These are phyloP conservation scores for Dioscorea alata DNA, from an alignment of 106 monocot species.

Conservation along the genomic window DNA sequence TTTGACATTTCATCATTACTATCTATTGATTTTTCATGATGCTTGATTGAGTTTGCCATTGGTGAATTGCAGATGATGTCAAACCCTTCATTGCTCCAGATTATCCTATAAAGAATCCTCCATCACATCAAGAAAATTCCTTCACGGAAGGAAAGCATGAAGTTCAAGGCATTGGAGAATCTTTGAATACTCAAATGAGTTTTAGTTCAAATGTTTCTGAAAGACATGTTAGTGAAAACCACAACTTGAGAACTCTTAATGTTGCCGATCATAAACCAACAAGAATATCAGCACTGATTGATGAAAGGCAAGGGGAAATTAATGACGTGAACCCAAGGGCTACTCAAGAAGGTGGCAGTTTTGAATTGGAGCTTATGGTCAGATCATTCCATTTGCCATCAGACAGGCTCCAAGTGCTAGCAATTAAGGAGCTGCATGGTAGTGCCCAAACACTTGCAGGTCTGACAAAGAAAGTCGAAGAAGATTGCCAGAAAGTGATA, in stretches of 20 bases:
- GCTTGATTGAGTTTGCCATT: neutral
- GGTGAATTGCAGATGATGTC: slow-evolving; percentile 9
- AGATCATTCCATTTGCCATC: neutral
- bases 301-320: neutral
- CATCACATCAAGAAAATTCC: neutral
- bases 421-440: slow-evolving; percentile 32
- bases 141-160: neutral
- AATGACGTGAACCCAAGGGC: neutral
- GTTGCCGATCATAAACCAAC: neutral
- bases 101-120: slow-evolving; percentile 1
- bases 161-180: neutral
- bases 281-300: neutral
- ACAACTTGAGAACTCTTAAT: neutral
- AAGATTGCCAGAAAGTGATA: neutral
- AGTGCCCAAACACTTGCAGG: neutral
- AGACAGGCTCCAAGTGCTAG: slow-evolving; percentile 7
- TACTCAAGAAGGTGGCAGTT: slow-evolving; percentile 3
- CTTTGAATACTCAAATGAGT: neutral
- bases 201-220: neutral
- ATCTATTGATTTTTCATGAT: neutral
- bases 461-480: slow-evolving; percentile 2
- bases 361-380: slow-evolving; percentile 12
- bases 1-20: neutral
- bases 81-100: slow-evolving; percentile 14
- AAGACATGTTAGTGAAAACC: neutral